phyloP scores from a whole-genome alignment of 2,329 filamentous ascomycete species.

The Fusarium graminum region DNA sequence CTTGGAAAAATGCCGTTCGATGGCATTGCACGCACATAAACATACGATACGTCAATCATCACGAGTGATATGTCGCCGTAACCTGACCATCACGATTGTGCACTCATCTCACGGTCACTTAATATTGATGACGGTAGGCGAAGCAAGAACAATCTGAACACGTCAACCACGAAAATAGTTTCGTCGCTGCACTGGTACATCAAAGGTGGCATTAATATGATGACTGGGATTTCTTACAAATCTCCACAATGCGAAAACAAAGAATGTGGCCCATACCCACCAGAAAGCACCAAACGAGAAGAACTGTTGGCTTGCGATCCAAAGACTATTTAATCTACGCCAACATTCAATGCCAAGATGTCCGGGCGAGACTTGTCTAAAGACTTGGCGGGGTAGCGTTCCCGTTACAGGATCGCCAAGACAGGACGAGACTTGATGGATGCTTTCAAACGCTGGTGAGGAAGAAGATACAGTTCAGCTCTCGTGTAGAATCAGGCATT shows the following conservation, averaged over 20 bases:
- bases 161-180: too few species aligned
- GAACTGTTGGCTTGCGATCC: neutral
- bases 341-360: neutral
- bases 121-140: too few species aligned
- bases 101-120: too few species aligned
- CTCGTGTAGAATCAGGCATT: constrained; percentile 9
- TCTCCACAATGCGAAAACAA: neutral
- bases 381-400: constrained; percentile 15
- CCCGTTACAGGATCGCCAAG: constrained; percentile 19
- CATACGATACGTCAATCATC: too few species aligned
- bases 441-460: constrained; percentile 32
- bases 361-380: neutral
- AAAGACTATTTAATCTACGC: constrained; percentile 17
- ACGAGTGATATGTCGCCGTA: too few species aligned
- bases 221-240: too few species aligned
- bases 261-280: neutral
- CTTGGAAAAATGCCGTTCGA: too few species aligned
- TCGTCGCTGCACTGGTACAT: neutral
- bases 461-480: constrained; percentile 3
- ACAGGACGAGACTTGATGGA: constrained; percentile 29
- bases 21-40: too few species aligned
- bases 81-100: too few species aligned
- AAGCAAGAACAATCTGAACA: too few species aligned
- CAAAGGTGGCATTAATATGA: neutral
- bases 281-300: neutral